Base-by-base conservation (phyloP, 768 basidiomycete genomes). In the Leccinum barrowsii region DNA sequence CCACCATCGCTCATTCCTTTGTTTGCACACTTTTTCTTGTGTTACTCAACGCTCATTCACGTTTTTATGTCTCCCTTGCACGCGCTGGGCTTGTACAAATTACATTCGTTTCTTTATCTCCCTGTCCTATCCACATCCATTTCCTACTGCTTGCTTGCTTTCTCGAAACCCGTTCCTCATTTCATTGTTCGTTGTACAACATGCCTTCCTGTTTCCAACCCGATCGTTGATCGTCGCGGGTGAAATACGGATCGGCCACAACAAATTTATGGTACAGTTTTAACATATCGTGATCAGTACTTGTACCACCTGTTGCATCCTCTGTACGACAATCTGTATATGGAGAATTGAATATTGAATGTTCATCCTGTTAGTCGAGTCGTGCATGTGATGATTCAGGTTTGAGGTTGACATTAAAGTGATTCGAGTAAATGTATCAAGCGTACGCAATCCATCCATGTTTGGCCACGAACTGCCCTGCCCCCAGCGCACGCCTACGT, bases 391-490 rank as follows among this genome's bases (percentile, higher is more conserved):
- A 26, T 17, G 24, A 28, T 10, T 1, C 22, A 17, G 24, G 47
- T 26, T 24, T 2, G 13, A 15, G 15, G 19, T 26, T 28, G 13
- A 17, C 3, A 21, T 32, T 1, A 0, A 49, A 15, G 5, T 17
- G 7, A 26, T n/a, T 21, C 10, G 4, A 42, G 42, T 42, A 42
- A 8, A 46, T 21, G 19, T 21, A 21, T 12, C 5, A 44, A 19
- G 26, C 34, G 77, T 79, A 63, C 80, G 82, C 55, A 86, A 85
- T 61, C 85, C 85, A 34, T 86, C 82, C 65, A 86, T 86, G 65
- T 82, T 87, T 63, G 88, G 86, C 40, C 79, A 76, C 56, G 87
- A 88, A 69, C 77, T 87, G 35, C 85, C 85, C 35, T 75, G 71
- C 50, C 73, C 80, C 26, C 75, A 76, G 52, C 65, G 67, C 30